Base-by-base conservation (phyloP, 306 rosid species). In the Vigna trinervia region DNA sequence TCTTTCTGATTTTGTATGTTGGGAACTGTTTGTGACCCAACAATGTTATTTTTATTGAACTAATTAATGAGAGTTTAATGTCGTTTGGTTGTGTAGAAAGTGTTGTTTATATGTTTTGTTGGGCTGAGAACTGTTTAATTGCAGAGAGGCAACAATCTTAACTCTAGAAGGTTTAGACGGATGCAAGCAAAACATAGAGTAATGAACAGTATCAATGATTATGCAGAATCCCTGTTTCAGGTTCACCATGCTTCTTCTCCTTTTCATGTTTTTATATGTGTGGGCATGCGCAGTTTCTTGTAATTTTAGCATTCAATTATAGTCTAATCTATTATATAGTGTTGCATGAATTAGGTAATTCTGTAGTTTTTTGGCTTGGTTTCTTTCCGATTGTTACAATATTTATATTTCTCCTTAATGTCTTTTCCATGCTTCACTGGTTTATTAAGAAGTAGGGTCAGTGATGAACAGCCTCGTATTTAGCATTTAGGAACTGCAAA, bases 141-240 rank as follows among this genome's bases (percentile, higher is more conserved):
- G 83, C 92, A 89, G 97, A 90, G 88, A 80, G 59, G 71, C 69
- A 76, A 82, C 81, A 46, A 26, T 41, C 58, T 78, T 74, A 59
- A 79, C 74, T 77, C 90, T 17, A 87, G 81, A 85, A 84, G 89
- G 76, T 81, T 51, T 67, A 80, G 89, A 78, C 84, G 79, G 84
- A 63, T 56, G 46, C 78, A 78, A 22, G 82, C 77, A 71, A 90
- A 89, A 72, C 87, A 88, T 76, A 75, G 80, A 22, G 75, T 90
- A 47, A 28, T 84, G 81, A 86, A 83, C 63, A 85, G 80, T 76
- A 81, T 83, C 75, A 78, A 81, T 65, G 88, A 82, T 73, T 92
- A 90, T 78, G 89, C 97, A n/a, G 92, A 92, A 12, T 88, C 85
- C 76, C 62, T 92, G 51, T 86, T 90, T 86, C 89, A 90, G 97